These are phyloP conservation scores for Trichophyton mentagrophytes DNA, from an alignment of 2,329 filamentous ascomycete genomes.

Conservation along the genomic window DNA sequence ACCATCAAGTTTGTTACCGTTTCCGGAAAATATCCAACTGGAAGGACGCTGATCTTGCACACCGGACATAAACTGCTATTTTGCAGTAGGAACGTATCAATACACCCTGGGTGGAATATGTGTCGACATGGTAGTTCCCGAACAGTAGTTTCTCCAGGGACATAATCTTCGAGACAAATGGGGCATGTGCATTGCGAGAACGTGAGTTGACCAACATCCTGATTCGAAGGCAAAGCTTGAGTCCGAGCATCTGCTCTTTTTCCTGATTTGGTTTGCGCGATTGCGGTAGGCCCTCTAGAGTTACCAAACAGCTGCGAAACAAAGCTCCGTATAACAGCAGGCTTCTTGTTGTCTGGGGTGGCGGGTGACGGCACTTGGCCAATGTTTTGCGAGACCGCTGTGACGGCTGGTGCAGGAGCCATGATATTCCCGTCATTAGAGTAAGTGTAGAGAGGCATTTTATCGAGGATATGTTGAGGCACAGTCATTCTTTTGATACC, in stretches of 20 bases:
- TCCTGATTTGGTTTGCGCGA: neutral
- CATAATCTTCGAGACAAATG: constrained; percentile 80
- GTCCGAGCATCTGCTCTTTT: neutral
- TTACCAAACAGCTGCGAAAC: neutral
- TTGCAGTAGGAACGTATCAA: constrained; percentile 67
- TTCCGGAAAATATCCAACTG: constrained; percentile 50
- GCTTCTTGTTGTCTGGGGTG: neutral
- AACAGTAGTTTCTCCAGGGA: constrained; percentile 56
- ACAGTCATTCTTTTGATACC: constrained; percentile 75
- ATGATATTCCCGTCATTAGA: constrained; percentile 21
- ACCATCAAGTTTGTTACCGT: constrained; percentile 78
- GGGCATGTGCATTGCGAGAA: constrained; percentile 65
- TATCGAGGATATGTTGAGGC: constrained; percentile 55
- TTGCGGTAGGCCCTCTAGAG: neutral
- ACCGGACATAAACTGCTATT: constrained; percentile 80
- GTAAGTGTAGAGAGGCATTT: constrained; percentile 70
- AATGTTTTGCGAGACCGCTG: neutral
- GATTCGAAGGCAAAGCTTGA: neutral
- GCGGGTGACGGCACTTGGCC: neutral
- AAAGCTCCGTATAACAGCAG: neutral
- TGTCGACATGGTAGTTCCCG: constrained; percentile 81
- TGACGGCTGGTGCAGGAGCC: neutral
- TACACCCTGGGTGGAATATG: constrained; percentile 85
- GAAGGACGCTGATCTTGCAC: constrained; percentile 75
- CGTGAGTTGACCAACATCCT: neutral